These are phyloP conservation scores for Phyllachora maydis DNA, from an alignment of 2,329 filamentous ascomycete genomes.

Conservation along the genomic window DNA sequence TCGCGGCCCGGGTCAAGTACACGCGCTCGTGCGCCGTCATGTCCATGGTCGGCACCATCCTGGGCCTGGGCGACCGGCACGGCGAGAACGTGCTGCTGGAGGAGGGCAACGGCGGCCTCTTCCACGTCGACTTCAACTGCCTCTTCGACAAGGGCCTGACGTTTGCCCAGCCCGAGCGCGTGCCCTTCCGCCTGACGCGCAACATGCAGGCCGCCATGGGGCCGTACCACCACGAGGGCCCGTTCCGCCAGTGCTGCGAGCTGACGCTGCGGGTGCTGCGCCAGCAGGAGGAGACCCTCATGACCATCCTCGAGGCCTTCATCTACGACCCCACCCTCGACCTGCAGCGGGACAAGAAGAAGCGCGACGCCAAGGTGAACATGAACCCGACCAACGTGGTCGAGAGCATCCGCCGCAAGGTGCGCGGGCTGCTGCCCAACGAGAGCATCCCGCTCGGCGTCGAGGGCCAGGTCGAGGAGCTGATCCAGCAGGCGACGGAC, in stretches of 20 bases:
- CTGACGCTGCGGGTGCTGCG: slow-evolving; percentile 67
- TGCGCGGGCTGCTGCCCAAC: slow-evolving; percentile 62
- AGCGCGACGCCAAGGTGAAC: slow-evolving; percentile 24
- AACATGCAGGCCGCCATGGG: slow-evolving; percentile 99
- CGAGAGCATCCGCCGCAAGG: slow-evolving; percentile 72
- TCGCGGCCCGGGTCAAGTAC: slow-evolving; percentile 71
- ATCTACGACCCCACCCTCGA: slow-evolving; percentile 94
- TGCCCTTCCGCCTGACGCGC: slow-evolving; percentile 91
- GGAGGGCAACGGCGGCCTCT: slow-evolving; percentile 78
- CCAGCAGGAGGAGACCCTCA: slow-evolving; percentile 86
- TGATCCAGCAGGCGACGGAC: slow-evolving; percentile 74
- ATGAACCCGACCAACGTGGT: slow-evolving; percentile 54
- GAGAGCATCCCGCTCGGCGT: slow-evolving; percentile 88
- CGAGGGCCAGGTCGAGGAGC: slow-evolving; percentile 90
- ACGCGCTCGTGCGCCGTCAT: slow-evolving; percentile 92
- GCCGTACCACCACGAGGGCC: slow-evolving; percentile 79
- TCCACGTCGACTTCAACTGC: slow-evolving; percentile 99
- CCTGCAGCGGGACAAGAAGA: slow-evolving; percentile 53
- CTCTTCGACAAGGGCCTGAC: slow-evolving; percentile 95
- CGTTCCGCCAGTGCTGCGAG: slow-evolving; percentile 80
- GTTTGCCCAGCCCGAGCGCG: slow-evolving; percentile 82
- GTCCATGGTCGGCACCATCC: slow-evolving; percentile 96
- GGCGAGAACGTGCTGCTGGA: slow-evolving; percentile 94
- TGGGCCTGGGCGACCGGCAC: slow-evolving; percentile 85
- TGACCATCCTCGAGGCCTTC: slow-evolving; percentile 95